Evolutionary conservation across 495 filamentous ascomycete genomes (phyloP), one percentile per base, ranked within the genome.

Genomic region (Daldinia caldariorum): DNA sequence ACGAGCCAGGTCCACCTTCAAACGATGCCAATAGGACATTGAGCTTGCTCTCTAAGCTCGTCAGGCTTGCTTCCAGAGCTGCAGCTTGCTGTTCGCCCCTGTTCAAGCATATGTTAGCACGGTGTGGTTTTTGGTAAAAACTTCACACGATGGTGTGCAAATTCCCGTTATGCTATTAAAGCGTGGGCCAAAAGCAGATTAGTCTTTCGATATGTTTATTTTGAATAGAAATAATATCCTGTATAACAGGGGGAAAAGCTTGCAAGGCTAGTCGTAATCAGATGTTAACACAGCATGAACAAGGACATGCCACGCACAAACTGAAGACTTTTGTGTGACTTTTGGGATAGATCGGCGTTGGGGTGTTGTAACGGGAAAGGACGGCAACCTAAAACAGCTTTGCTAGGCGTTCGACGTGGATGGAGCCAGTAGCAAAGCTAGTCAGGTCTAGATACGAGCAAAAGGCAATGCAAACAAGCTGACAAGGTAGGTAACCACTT

Each of bases 11-110:
- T 0, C 13, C 61, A n/a, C 61, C 68, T 62, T 81, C 79, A 45
- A 83, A 63, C 34, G 75, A 78, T 41, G 84, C 83, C 20, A 88
- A 74, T 6, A 88, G 64, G 53, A 78, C 81, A 60, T 88, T 85
- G 39, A 88, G 81, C 70, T 83, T 87, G 66, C 70, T 80, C 73
- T 88, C 85, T 20, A 88, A 69, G 37, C 50, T 82, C 7, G 80
- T 79, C 61, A 88, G 72, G 58, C 81, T 81, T n/a, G 81, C 77
- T 72, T 88, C 86, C n/a, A 88, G 76, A 58, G 79, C 80, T 10
- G 81, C 69, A 29, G 86, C 86, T 18, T 85, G 82, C 68, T 82
- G 80, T 65, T 88, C 86, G 65, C 85, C 86, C 75, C 86, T 87
- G 61, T 74, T 60, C 9, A 41, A 34, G 22, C 41, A 66, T 39